A percentile compares a stretch with the other conserved stretches of the same genome.
phyloP scores from a whole-genome alignment of 495 filamentous ascomycete genomes.

The Talaromyces liani region DNA sequence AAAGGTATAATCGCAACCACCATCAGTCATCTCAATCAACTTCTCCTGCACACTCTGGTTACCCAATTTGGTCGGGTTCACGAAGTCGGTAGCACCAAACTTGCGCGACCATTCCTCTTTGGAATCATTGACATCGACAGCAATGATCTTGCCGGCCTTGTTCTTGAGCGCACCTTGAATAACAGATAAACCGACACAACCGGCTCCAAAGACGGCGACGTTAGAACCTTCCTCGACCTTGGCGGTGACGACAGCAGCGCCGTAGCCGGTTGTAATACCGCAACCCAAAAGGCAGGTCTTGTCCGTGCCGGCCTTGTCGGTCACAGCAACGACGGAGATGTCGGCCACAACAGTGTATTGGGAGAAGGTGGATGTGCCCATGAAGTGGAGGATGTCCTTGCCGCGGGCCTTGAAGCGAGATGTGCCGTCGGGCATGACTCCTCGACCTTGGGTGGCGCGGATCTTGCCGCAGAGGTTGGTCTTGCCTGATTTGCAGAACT shows the following conservation, averaged over 20 bases:
- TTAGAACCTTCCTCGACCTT: slow-evolving; percentile 81
- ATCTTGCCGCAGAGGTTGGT: slow-evolving; percentile 99
- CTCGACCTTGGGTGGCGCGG: slow-evolving; percentile 88
- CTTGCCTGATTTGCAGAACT: slow-evolving; percentile 99
- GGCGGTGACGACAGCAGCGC: slow-evolving; percentile 87
- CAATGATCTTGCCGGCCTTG: slow-evolving; percentile 84
- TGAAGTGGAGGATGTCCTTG: slow-evolving; percentile 93
- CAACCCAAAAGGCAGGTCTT: slow-evolving; percentile 92
- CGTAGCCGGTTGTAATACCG: slow-evolving; percentile 98
- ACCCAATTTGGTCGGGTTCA: slow-evolving; percentile 80
- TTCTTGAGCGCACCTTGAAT: slow-evolving; percentile 92
- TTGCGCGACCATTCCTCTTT: slow-evolving; percentile 91
- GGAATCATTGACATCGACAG: slow-evolving; percentile 84
- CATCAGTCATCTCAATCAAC: slow-evolving; percentile 97
- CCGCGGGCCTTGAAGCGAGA: slow-evolving; percentile 91
- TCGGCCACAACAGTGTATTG: slow-evolving; percentile 99
- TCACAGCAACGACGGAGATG: slow-evolving; percentile 94
- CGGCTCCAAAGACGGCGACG: slow-evolving; percentile 92
- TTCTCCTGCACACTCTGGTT: slow-evolving; percentile 76
- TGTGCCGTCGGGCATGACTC: slow-evolving; percentile 97
- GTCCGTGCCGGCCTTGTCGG: slow-evolving; percentile 87
- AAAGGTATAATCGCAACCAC: slow-evolving; percentile 97
- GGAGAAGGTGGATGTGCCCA: slow-evolving; percentile 97
- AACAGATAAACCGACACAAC: slow-evolving; percentile 90
- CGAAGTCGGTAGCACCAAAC: slow-evolving; percentile 94